Percentiles rank a stretch among this genome's conserved stretches.
Conservation (phyloP, 371 early-diverging fungal genomes). For the Syncephalastrum racemosum region DNA sequence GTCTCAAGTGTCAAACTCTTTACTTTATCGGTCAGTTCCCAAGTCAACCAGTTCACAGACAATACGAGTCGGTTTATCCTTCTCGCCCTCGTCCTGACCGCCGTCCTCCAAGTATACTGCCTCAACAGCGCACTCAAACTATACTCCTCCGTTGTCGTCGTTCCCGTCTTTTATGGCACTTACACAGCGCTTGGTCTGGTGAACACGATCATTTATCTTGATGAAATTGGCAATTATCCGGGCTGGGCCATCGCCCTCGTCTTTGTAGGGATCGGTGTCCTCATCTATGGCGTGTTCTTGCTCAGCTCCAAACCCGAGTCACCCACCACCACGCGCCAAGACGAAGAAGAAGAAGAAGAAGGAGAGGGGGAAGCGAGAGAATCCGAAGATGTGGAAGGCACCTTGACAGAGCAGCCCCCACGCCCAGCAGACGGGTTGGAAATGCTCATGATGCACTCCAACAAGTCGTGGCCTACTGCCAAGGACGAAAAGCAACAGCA, state of each 20-base stretch:
- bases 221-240: constrained; percentile 57
- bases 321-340: constrained; percentile 14
- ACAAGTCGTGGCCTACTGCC: constrained; percentile 26
- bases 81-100: constrained; percentile 56
- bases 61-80: constrained; percentile 59
- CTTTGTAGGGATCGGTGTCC: constrained; percentile 54
- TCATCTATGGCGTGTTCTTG: constrained; percentile 58
- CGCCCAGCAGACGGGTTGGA: background rate
- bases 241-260: constrained; percentile 61
- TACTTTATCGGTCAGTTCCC: constrained; percentile 50
- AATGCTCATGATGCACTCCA: constrained; percentile 3
- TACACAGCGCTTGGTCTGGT: constrained; percentile 66
- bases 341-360: constrained; percentile 17
- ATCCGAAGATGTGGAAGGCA: too few species aligned
- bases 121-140: constrained; percentile 66
- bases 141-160: constrained; percentile 66
- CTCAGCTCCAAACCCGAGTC: constrained; percentile 61
- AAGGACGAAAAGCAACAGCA: constrained; percentile 31
- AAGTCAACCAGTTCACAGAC: constrained; percentile 64
- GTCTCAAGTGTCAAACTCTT: constrained; percentile 54
- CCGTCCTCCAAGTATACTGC: constrained; percentile 70
- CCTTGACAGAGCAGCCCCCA: background rate
- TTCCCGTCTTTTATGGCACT: constrained; percentile 70
- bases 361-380: background rate
- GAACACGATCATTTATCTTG: constrained; percentile 66